Percentiles rank a stretch among this genome's conserved stretches.
These are phyloP conservation scores for Aspergillus nidulans DNA, from an alignment of 495 filamentous ascomycete genomes.

Conservation along the genomic window DNA sequence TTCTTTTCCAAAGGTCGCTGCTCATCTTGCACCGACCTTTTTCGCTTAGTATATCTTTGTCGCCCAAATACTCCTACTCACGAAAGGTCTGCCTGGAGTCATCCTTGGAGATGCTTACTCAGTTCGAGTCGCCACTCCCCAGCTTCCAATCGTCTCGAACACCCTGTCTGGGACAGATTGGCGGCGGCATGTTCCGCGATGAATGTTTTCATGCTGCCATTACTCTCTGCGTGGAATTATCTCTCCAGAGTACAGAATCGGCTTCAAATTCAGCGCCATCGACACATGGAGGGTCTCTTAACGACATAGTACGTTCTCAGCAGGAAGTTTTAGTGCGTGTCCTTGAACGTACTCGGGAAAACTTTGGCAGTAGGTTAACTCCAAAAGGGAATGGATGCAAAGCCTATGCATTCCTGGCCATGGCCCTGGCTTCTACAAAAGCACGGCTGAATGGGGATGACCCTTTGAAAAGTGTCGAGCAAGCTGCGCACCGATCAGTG, in stretches of 20 bases:
- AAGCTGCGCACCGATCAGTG: conserved; percentile 22
- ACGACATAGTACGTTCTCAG: conserved; percentile 36
- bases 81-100: conserved; percentile 50
- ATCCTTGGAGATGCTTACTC: conserved; percentile 46
- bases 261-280: neutral
- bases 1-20: conserved; percentile 49
- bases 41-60: conserved; percentile 40
- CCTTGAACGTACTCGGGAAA: conserved; percentile 30
- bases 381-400: conserved; percentile 31
- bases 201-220: conserved; percentile 37
- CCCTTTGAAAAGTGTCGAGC: conserved; percentile 24
- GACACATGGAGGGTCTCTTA: conserved; percentile 20
- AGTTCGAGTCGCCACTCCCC: conserved; percentile 26
- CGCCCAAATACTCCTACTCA: conserved; percentile 54
- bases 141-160: conserved; percentile 10
- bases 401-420: conserved; percentile 31
- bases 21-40: conserved; percentile 52
- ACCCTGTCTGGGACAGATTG: conserved; percentile 32
- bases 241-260: conserved; percentile 29
- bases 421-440: conserved; percentile 33
- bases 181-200: conserved; percentile 36
- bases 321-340: conserved; percentile 34
- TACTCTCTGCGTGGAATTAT: conserved; percentile 36
- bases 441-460: conserved; percentile 37
- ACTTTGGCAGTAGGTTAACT: conserved; percentile 28